Evolutionary conservation across 164 flowering plant species (phyloP), one percentile per base, ranked within the genome.

Genomic region (grape (Vitis vinifera)): DNA sequence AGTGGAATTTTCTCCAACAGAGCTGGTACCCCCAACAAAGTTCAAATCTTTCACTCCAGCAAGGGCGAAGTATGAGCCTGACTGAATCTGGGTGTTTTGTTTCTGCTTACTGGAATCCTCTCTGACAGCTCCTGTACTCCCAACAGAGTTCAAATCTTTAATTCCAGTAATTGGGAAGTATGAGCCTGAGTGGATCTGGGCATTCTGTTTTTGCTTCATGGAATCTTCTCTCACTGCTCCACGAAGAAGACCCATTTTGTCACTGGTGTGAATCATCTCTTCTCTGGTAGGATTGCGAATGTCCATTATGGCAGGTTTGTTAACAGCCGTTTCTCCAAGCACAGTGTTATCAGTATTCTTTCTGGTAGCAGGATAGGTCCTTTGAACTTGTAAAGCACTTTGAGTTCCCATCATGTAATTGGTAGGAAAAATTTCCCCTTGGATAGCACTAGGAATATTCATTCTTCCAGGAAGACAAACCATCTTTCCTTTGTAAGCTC

Each of bases 181-280:
- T 23, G 76, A 51, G 29, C 66, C 66, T 49, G 73, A 58, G n/a
- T 60, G 71, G 56, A 70, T 61, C 30, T 48, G 31, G 3, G 55
- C 23, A 65, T 64, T 50, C 47, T 61, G 68, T 30, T 56, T 75
- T 56, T 61, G 60, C 59, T 10, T 15, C 13, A 12, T 51, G 55
- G 14, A 9, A 51, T 10, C 56, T 5, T 11, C 56, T 4, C n/a
- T 6, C 44, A 4, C 27, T 23, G 27, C 44, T 37, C 44, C 44
- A 3, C 0, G 8, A 4, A 37, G 15, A 53, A 53, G 56, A 53
- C 8, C 7, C 0, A 12, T 13, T 53, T 53, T 10, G 16, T 53
- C 56, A 6, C 56, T 53, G 15, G 56, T 53, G 14, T 51, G 53
- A 51, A 51, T 13, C 12, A 51, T 51, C 15, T 51, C 53, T 10